Conservation (phyloP, 2,329 filamentous ascomycete genomes). For the Talaromyces sp. region DNA sequence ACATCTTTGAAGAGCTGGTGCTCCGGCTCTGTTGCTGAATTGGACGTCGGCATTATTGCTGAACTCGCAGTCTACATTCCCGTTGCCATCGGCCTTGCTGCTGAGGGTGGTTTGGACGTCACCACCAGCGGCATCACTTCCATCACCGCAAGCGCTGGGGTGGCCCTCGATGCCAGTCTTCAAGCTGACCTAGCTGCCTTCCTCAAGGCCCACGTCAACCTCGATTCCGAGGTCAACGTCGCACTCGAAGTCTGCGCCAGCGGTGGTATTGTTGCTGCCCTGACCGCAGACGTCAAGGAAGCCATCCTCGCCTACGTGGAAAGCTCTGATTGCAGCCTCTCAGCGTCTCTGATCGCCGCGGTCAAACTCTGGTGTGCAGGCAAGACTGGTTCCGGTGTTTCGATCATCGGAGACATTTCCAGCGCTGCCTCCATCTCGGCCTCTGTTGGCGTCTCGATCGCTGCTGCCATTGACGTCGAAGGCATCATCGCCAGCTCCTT, state of each 20-base stretch:
- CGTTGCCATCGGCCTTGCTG: constrained; percentile 26
- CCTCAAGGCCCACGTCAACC: constrained; percentile 17
- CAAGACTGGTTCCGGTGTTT: constrained; percentile 20
- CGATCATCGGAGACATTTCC: constrained; percentile 22
- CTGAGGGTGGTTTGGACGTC: constrained; percentile 30
- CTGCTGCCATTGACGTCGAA: constrained; percentile 21
- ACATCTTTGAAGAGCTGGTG: constrained; percentile 27
- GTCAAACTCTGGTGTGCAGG: constrained; percentile 29
- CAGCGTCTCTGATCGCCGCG: constrained; percentile 21
- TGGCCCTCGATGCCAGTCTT: constrained; percentile 24
- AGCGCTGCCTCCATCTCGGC: constrained; percentile 23
- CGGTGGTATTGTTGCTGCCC: constrained; percentile 25
- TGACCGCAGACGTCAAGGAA: constrained; percentile 27
- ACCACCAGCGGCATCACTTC: constrained; percentile 30
- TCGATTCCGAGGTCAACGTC: constrained; percentile 24
- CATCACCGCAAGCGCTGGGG: constrained; percentile 19
- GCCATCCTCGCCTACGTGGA: constrained; percentile 26
- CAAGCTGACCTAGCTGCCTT: constrained; percentile 25
- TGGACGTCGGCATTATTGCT: constrained; percentile 23
- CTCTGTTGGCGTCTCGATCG: constrained; percentile 28
- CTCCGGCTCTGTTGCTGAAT: constrained; percentile 17
- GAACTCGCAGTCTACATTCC: constrained; percentile 30
- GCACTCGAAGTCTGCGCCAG: constrained; percentile 28
- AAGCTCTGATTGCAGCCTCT: constrained; percentile 21
- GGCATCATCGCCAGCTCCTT: constrained; percentile 23